Base-by-base conservation (phyloP, 2,329 filamentous ascomycete species). In the Epichloe sylvatica region DNA sequence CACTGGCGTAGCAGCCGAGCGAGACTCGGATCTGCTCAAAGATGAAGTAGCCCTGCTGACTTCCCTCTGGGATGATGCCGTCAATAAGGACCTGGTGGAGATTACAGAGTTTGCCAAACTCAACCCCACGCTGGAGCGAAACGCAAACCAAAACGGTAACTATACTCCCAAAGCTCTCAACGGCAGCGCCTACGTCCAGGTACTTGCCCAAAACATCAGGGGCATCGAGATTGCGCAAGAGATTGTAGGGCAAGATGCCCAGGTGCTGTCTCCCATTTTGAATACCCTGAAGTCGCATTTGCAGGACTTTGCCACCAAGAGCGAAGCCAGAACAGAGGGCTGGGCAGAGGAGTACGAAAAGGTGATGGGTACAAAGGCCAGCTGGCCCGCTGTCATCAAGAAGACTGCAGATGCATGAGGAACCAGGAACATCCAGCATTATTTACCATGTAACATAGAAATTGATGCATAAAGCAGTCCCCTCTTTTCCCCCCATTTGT, bases 181-280 rank as follows among this genome's bases (percentile, higher is more conserved):
- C 45, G 58, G 57, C 15, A 57, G 51, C 37, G 52, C 56, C 13
- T 66, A 63, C 51, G 49, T 66, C 9, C 49, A 55, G 38, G 51
- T 55, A 1, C 15, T 67, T 35, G 54, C 60, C 6, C 60, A 66
- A 50, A 63, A 62, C 51, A 62, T 66, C 49, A 64, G 57, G 55
- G 76, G 72, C 19, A 63, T 78, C 47, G 63, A 68, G 39, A 52
- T 70, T 52, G 71, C 75, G 13, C 60, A 66, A 40, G 60, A 72
- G 53, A 61, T 74, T 13, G 58, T 74, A 5, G 58, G 57, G 11
- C 54, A 59, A 2, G 57, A 55, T 15, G 60, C 57, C 11, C 50
- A 60, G 43, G 53, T 15, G 15, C 58, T 79, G 45, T 56, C 64
- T 51, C 53, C 62, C n/a, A 65, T 73, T 19, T 62, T 64, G n/a